Base-by-base conservation (phyloP, 768 basidiomycete species). In the Leucocoprinus birnbaumii region DNA sequence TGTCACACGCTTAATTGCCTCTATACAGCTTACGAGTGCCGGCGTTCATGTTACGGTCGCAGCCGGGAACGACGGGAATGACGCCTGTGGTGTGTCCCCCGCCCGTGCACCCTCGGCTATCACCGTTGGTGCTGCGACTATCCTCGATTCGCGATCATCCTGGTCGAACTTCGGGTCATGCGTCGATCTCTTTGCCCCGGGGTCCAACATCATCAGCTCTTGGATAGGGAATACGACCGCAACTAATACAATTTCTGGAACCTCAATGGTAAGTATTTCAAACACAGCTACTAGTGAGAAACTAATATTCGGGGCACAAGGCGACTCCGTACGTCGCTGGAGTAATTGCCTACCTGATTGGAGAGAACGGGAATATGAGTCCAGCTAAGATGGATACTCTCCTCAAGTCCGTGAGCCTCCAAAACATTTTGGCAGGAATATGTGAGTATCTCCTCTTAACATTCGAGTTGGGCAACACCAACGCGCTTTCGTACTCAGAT, bases 311-410 rank as follows among this genome's bases (percentile, higher is more conserved):
- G 2, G 26, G n/a, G 3, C 8, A 46, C 16, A 37, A 59, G 58
- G 62, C 66, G 4, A 59, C 66, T 24, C 71, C 73, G 25, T 71
- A 74, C 53, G 58, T 75, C 48, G 64, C 73, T 24, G 75, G 75
- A 16, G 61, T 75, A 35, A 63, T 73, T 26, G 73, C 75, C 27
- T 71, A 72, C 55, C 54, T 74, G 35, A 65, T 75, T 48, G 57
- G 53, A 24, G 51, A 63, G 25, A 52, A 68, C 21, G 73, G 73
- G 8, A 71, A 71, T 51, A 42, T 48, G 19, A 56, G 64, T 37
- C 74, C 75, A 13, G 71, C 68, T 19, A 62, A 54, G 8, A 68
- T 74, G 56, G 56, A 54, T 21, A 56, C 57, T 37, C 61, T 59
- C 26, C 41, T 77, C 58, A 57, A 68, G 58, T 51, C 18, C n/a